These are phyloP conservation scores for Colletotrichum liaoningense DNA, from an alignment of 2,329 filamentous ascomycete species.

Conservation along the genomic window DNA sequence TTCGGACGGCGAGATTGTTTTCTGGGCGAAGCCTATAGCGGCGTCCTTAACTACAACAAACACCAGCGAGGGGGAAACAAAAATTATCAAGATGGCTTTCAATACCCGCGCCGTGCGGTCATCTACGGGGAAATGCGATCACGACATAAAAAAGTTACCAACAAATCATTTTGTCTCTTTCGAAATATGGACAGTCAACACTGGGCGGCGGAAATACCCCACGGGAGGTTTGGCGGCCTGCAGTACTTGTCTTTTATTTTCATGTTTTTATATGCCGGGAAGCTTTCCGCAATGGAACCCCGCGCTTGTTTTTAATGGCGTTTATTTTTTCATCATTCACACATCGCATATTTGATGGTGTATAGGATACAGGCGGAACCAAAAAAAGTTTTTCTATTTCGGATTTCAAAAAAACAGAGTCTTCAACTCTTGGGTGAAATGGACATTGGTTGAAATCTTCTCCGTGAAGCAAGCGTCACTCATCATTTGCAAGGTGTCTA, in stretches of 20 bases:
- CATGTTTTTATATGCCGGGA: neutral
- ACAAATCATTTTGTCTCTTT: constrained; percentile 11
- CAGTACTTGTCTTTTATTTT: constrained; percentile 23
- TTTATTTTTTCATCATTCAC: constrained; percentile 24
- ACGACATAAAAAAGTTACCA: constrained; percentile 32
- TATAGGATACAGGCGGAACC: neutral
- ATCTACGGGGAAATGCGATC: constrained; percentile 34
- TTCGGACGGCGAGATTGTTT: constrained; percentile 37
- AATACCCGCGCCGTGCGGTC: constrained; percentile 30
- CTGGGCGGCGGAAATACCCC: constrained; percentile 29
- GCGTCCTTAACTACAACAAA: constrained; percentile 32
- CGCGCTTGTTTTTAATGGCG: constrained; percentile 16
- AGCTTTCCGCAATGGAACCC: neutral
- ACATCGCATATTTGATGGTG: constrained; percentile 17
- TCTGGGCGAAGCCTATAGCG: constrained; percentile 28
- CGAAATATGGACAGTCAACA: constrained; percentile 19
- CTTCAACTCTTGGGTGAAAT: neutral
- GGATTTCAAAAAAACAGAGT: neutral
- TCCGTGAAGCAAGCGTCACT: neutral
- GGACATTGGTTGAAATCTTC: neutral
- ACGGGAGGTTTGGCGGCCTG: constrained; percentile 27
- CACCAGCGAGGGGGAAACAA: constrained; percentile 17
- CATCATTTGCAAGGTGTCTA: neutral
- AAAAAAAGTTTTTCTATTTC: constrained; percentile 22
- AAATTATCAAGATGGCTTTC: constrained; percentile 15